Conservation (phyloP, 306 rosid species). For the Mimosa pudica region DNA sequence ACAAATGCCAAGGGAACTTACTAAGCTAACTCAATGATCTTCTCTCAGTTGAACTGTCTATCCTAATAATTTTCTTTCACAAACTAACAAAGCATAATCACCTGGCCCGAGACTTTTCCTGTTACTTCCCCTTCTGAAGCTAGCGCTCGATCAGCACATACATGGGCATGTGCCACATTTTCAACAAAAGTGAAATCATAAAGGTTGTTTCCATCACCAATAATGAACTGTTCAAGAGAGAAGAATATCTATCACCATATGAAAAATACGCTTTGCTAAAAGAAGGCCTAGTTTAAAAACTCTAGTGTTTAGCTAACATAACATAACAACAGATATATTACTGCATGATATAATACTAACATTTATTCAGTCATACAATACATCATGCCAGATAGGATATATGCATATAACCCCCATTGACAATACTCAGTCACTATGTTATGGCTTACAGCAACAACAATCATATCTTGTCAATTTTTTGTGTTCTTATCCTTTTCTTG, state of each 20-base stretch:
- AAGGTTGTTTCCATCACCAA: slow-evolving; percentile 86
- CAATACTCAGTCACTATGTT: neutral
- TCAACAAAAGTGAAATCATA: slow-evolving; percentile 94
- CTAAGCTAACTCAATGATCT: slow-evolving; percentile 17
- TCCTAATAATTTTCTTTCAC: neutral
- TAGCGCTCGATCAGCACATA: slow-evolving; percentile 91
- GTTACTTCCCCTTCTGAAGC: slow-evolving; percentile 69
- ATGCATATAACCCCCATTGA: neutral
- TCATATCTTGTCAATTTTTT: neutral
- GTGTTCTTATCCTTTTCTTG: neutral
- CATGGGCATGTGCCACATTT: slow-evolving; percentile 93
- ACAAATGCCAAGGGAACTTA: slow-evolving; percentile 11
- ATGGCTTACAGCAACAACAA: neutral
- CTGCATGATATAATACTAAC: neutral
- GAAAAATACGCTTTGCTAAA: slow-evolving; percentile 3
- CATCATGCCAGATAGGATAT: neutral
- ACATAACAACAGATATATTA: neutral
- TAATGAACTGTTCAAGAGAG: slow-evolving; percentile 68
- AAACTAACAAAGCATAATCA: slow-evolving; percentile 27
- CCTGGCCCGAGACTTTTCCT: slow-evolving; percentile 94
- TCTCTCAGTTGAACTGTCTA: slow-evolving; percentile 14
- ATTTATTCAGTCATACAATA: neutral
- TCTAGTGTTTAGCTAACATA: neutral
- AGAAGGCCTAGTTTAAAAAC: neutral
- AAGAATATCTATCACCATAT: slow-evolving; percentile 30